Evolutionary conservation across 345 rosid genomes (phyloP), one percentile per base, ranked within the genome.

Genomic region (Lepidium didymum): DNA sequence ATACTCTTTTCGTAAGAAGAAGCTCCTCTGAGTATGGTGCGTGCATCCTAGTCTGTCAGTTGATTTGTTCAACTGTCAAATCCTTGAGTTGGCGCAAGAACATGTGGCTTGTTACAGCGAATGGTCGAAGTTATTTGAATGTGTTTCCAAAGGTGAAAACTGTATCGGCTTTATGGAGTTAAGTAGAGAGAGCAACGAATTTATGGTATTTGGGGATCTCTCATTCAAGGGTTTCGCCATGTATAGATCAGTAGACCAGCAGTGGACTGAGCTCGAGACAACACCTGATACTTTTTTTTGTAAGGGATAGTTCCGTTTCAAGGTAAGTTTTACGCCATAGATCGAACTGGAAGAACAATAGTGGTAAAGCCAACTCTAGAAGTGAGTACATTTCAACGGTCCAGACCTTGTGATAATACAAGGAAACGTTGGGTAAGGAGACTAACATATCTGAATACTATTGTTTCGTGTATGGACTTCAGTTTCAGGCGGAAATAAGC

Each of bases 391-490:
- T 72, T 72, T 55, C 41, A 54, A 15, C 57, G 41, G 49, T 47
- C 75, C 2, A 61, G 62, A 33, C 36, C 68, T 10, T 53, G 61
- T 35, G 27, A 51, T 27, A 51, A 56, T 49, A 46, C 50, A 49
- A 69, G 57, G 14, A 58, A 15, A 59, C 67, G 67, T 59, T 58
- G 74, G 74, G 74, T 69, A 59, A 60, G 38, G 41, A 57, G 7
- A 49, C 38, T 57, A 14, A 31, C 12, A 19, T 35, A 29, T 27
- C 13, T 16, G 3, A 14, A 25, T 52, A 5, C 1, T 64, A n/a
- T 6, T 34, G 9, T 23, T 50, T 13, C 55, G 7, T 23, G 14
- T 9, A 5, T n/a, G n/a, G n/a, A n/a, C n/a, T n/a, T n/a, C n/a
- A n/a, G n/a, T n/a, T n/a, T n/a, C n/a, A n/a, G n/a, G n/a, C n/a